Percentiles rank a stretch among this genome's conserved stretches.
These are phyloP conservation scores for Apophysomyces trapeziformis DNA, from an alignment of 371 early-diverging fungal genomes.

Conservation along the genomic window DNA sequence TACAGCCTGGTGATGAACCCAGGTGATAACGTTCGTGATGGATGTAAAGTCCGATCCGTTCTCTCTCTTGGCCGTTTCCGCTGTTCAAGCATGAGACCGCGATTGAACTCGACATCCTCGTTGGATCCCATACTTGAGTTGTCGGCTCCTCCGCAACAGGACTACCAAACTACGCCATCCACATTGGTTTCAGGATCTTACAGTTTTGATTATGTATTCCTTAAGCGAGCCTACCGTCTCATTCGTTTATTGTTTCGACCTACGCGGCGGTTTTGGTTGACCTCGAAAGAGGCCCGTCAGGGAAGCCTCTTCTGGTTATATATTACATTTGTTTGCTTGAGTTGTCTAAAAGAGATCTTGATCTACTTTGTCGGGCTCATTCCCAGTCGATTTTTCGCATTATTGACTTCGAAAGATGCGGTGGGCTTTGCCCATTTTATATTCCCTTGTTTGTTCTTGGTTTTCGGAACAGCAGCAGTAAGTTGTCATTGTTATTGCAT, in stretches of 20 bases:
- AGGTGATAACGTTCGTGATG: too few species aligned
- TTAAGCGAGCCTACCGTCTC: conserved; percentile 49
- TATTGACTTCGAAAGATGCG: conserved; percentile 65
- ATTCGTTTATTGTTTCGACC: conserved; percentile 43
- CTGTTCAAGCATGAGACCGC: conserved; percentile 7
- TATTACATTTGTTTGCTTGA: conserved; percentile 44
- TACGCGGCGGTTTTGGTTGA: conserved; percentile 22
- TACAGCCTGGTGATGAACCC: too few species aligned
- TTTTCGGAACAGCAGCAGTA: conserved; percentile 63
- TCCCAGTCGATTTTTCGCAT: conserved; percentile 74
- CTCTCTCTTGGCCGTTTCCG: too few species aligned
- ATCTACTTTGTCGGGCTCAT: conserved; percentile 76
- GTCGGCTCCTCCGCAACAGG: conserved; percentile 7
- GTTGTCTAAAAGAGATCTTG: conserved; percentile 58
- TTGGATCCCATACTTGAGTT: conserved; percentile 17
- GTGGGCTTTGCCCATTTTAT: conserved; percentile 61
- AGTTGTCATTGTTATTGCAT: conserved; percentile 13
- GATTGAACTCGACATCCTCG: conserved; percentile 3
- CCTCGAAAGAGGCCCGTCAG: conserved; percentile 30
- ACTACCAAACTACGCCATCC: not conserved
- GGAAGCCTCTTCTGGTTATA: conserved; percentile 53
- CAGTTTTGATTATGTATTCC: conserved; percentile 55
- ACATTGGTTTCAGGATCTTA: conserved; percentile 25
- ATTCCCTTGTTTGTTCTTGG: conserved; percentile 53
- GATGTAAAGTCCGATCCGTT: too few species aligned